phyloP scores from a whole-genome alignment of 495 filamentous ascomycete genomes.

The Amniculicola lignicola region DNA sequence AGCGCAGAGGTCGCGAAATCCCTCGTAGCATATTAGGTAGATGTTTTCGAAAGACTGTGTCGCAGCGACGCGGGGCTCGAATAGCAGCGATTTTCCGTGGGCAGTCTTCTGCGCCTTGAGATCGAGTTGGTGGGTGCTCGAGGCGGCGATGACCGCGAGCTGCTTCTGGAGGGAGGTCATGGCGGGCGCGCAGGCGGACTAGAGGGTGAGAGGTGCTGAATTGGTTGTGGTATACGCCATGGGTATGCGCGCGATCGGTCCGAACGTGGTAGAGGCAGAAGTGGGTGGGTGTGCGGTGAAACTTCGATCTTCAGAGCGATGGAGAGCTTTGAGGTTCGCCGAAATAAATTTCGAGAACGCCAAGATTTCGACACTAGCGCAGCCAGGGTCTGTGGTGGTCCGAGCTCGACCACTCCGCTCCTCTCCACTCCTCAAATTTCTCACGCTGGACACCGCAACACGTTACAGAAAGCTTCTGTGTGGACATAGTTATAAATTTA shows the following conservation, averaged over 20 bases:
- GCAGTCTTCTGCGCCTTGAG: constrained; percentile 83
- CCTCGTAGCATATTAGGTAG: constrained; percentile 80
- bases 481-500: no score
- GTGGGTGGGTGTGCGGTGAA: no score
- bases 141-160: constrained; percentile 42
- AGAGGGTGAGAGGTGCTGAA: not conserved
- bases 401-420: no score
- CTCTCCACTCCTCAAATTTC: no score
- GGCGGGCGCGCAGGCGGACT: not conserved
- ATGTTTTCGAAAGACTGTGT: constrained; percentile 85
- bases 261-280: no score
- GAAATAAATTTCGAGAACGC: no score
- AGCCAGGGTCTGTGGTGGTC: no score
- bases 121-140: constrained; percentile 58
- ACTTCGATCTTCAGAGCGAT: no score
- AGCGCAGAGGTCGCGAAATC: constrained; percentile 83
- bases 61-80: constrained; percentile 74
- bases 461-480: no score
- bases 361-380: no score
- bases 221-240: constrained; percentile 3
- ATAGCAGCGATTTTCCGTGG: constrained; percentile 90
- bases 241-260: not conserved
- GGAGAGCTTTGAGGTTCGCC: no score
- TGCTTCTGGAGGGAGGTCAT: constrained; percentile 43
- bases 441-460: no score